Conservation (phyloP, 306 rosid species). For the Gastrolobium bilobum region DNA sequence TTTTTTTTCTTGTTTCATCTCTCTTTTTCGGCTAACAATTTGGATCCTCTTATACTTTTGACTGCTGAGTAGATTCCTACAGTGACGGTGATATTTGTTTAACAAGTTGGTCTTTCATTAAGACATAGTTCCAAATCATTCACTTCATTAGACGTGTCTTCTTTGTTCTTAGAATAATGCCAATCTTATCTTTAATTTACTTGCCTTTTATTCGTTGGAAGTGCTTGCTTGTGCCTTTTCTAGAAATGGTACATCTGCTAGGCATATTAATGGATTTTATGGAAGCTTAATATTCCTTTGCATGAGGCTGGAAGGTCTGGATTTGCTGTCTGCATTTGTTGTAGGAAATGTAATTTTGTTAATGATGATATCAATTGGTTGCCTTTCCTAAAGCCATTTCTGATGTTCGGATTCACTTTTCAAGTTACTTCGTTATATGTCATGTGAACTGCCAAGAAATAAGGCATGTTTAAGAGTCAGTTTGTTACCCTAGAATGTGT, state of each 20-base stretch:
- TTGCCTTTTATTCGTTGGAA: not conserved
- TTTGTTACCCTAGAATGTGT: constrained; percentile 4
- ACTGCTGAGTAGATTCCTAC: not conserved
- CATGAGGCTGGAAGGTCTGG: constrained; percentile 11
- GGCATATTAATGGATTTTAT: constrained; percentile 3
- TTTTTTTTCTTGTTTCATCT: not conserved
- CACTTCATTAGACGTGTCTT: not conserved
- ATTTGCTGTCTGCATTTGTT: constrained; percentile 31
- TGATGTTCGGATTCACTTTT: not conserved
- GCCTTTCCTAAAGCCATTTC: constrained; percentile 1
- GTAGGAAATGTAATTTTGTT: constrained; percentile 2
- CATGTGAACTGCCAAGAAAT: constrained; percentile 15
- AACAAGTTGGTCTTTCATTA: not conserved
- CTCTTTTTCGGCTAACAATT: not conserved
- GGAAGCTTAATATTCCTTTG: constrained; percentile 19
- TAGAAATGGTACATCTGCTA: constrained; percentile 13
- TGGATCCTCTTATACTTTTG: constrained; percentile 10
- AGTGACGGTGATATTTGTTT: constrained; percentile 5
- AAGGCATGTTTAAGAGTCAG: not conserved
- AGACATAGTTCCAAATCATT: constrained; percentile 1
- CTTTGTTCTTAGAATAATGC: constrained; percentile 9
- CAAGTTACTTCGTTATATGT: constrained; percentile 5
- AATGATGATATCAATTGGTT: not conserved
- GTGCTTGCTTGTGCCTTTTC: not conserved
- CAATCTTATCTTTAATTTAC: constrained; percentile 9